Evolutionary conservation across 352 stramenopile genomes (phyloP).

Genomic region (Phytophthora syringae): DNA sequence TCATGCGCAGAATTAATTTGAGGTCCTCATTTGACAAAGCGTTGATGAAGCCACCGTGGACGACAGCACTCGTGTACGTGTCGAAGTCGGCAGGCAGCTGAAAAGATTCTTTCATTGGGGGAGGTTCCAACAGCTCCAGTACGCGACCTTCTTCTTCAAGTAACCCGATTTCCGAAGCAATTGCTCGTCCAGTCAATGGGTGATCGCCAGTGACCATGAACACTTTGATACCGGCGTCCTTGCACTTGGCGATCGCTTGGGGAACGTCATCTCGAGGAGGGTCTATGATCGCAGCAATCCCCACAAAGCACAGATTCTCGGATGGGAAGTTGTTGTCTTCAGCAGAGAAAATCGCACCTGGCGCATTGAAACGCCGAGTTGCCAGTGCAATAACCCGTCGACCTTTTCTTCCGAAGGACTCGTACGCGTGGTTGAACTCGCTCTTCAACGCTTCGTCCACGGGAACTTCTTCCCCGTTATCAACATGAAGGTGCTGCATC

Average conservation of each 20-base stretch:
- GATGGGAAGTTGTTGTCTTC: slow-evolving; percentile 50
- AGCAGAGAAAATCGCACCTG: slow-evolving; percentile 28
- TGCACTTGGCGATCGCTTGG: slow-evolving; percentile 78
- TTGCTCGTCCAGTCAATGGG: slow-evolving; percentile 83
- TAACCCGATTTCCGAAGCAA: slow-evolving; percentile 86
- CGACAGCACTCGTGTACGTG: slow-evolving; percentile 63
- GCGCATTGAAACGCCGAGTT: slow-evolving; percentile 39
- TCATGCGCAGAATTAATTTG: slow-evolving; percentile 35
- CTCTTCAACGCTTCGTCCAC: slow-evolving; percentile 46
- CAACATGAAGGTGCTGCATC: slow-evolving; percentile 77
- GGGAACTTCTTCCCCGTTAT: slow-evolving; percentile 51
- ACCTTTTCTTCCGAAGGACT: slow-evolving; percentile 49
- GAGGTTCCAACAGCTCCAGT: slow-evolving; percentile 17
- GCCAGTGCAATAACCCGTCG: slow-evolving; percentile 51
- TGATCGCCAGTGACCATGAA: slow-evolving; percentile 95
- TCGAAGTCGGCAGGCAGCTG: slow-evolving; percentile 30
- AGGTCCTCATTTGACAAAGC: slow-evolving; percentile 39
- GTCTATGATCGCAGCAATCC: slow-evolving; percentile 93
- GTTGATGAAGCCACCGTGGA: slow-evolving; percentile 52
- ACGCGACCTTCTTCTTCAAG: slow-evolving; percentile 52
- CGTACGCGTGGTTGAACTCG: slow-evolving; percentile 60
- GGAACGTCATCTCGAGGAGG: slow-evolving; percentile 84
- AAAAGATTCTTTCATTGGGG: neutral
- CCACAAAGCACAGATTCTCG: slow-evolving; percentile 76
- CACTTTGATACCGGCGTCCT: slow-evolving; percentile 84